Conservation (phyloP, 306 rosid genomes). For the Vicia faba region DNA sequence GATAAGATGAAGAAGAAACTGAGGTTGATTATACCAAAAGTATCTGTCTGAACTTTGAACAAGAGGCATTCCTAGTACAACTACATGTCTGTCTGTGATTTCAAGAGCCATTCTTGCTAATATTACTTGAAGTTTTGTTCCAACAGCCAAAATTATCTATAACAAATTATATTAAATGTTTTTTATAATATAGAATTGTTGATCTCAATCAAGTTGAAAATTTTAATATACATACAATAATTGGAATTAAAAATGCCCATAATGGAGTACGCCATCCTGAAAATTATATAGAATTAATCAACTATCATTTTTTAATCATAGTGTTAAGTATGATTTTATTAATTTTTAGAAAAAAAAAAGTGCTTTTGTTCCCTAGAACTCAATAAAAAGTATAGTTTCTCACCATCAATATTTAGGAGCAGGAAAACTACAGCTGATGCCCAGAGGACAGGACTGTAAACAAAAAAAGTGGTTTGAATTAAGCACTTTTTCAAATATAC, state of each 20-base stretch:
- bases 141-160: conserved; percentile 88
- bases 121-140: conserved; percentile 84
- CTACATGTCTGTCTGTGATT: conserved; percentile 77
- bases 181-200: conserved; percentile 13
- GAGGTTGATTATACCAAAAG: conserved; percentile 93
- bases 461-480: conserved; percentile 15
- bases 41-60: conserved; percentile 85
- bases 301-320: conserved; percentile 1
- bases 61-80: conserved; percentile 94
- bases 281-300: conserved; percentile 20
- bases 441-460: conserved; percentile 89
- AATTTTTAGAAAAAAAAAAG: not conserved
- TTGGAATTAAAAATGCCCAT: conserved; percentile 78
- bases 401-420: conserved; percentile 72
- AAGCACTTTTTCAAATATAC: conserved; percentile 40
- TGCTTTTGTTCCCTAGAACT: not conserved
- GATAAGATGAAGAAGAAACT: conserved; percentile 83
- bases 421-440: conserved; percentile 77
- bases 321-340: not conserved
- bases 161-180: conserved; percentile 8
- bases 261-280: conserved; percentile 74
- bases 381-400: conserved; percentile 35
- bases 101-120: conserved; percentile 89
- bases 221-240: conserved; percentile 54
- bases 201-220: conserved; percentile 11